Conservation (phyloP, 2,329 filamentous ascomycete species). For the Fusarium napiforme region DNA sequence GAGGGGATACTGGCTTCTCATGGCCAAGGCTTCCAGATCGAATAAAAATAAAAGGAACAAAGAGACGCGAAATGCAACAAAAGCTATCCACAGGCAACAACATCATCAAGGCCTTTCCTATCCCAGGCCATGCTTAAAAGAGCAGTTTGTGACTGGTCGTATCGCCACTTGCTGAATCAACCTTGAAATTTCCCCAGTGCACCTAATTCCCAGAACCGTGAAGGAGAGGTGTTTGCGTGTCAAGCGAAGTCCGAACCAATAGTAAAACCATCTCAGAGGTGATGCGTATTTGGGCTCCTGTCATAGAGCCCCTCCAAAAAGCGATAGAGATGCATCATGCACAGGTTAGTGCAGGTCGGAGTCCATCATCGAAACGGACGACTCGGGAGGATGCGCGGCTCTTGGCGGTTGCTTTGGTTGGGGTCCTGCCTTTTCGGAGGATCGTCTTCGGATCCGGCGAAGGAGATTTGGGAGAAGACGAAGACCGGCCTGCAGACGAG, state of each 20-base stretch:
- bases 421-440: conserved; percentile 56
- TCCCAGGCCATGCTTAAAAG: conserved; percentile 43
- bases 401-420: conserved; percentile 49
- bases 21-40: conserved; percentile 39
- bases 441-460: conserved; percentile 57
- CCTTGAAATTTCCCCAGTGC: conserved; percentile 46
- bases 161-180: conserved; percentile 48
- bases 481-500: conserved; percentile 72
- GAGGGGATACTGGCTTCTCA: conserved; percentile 36
- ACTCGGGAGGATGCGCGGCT: conserved; percentile 53
- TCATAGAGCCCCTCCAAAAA: conserved; percentile 33
- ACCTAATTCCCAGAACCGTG: conserved; percentile 41
- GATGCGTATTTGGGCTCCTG: conserved; percentile 30
- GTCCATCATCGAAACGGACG: conserved; percentile 56
- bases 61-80: conserved; percentile 29
- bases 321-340: conserved; percentile 49
- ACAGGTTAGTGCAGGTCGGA: conserved; percentile 52
- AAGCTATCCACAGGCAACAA: conserved; percentile 46
- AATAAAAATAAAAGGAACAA: conserved; percentile 31
- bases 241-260: conserved; percentile 44
- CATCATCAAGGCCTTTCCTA: conserved; percentile 43
- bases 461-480: conserved; percentile 55
- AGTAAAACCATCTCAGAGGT: conserved; percentile 38
- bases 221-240: conserved; percentile 39
- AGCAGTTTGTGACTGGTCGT: conserved; percentile 48